Percentiles rank a stretch among this genome's conserved stretches.
Evolutionary conservation across 148 eudicot genomes (phyloP).

Genomic region (Limonium bicolor): DNA sequence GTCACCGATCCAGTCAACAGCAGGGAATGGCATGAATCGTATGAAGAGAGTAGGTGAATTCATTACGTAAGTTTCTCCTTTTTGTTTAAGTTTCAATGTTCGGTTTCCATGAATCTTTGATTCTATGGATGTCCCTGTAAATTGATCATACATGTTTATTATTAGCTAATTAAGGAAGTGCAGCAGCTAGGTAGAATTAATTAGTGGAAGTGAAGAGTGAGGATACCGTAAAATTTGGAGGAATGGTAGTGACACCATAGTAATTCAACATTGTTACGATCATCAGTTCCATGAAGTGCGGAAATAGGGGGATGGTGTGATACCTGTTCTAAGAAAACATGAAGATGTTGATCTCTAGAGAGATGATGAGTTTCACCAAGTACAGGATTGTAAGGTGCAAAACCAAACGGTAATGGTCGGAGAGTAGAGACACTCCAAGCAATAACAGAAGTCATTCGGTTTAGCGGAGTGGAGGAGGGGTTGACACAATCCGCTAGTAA

Average conservation of each 20-base stretch:
- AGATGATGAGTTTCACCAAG: conserved; percentile 93
- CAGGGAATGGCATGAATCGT: conserved; percentile 52
- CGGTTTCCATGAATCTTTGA: conserved; percentile 36
- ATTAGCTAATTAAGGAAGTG: not conserved
- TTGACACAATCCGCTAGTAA: conserved; percentile 32
- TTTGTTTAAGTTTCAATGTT: conserved; percentile 31
- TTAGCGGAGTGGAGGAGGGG: conserved; percentile 25
- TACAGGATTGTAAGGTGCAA: conserved; percentile 65
- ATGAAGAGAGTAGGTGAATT: conserved; percentile 51
- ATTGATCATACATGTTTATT: not conserved
- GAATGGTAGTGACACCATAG: conserved; percentile 49
- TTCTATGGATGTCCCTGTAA: conserved; percentile 48
- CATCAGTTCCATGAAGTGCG: conserved; percentile 72
- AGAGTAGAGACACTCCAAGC: conserved; percentile 57
- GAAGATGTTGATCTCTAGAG: conserved; percentile 48
- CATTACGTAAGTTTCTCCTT: conserved; percentile 46
- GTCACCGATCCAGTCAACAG: conserved; percentile 59
- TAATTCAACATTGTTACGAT: conserved; percentile 34
- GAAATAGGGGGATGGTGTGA: conserved; percentile 86
- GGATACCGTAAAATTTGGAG: conserved; percentile 56
- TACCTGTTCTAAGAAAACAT: conserved; percentile 79
- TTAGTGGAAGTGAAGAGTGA: not conserved
- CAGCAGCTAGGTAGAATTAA: not conserved
- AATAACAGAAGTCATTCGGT: conserved; percentile 38
- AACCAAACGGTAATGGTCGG: conserved; percentile 59